Percentiles rank a stretch among this genome's conserved stretches.
Conservation (phyloP, 371 early-diverging fungal genomes). For the Parasitella parasitica region DNA sequence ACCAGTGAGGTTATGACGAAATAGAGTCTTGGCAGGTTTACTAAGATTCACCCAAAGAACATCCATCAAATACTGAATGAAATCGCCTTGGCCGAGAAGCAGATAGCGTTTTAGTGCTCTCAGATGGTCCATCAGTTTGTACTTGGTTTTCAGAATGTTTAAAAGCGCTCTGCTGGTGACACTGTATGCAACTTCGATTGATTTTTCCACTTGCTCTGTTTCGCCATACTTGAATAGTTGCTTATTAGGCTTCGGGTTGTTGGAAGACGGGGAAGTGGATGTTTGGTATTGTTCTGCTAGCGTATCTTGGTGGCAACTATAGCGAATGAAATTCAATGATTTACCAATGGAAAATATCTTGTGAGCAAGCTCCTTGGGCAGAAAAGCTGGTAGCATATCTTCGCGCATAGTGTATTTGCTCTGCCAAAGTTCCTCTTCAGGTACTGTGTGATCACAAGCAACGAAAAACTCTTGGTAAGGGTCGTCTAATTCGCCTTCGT, state of each 20-base stretch:
- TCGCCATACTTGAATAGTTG: slow-evolving; percentile 71
- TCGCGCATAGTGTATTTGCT: slow-evolving; percentile 69
- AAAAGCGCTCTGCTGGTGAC: slow-evolving; percentile 73
- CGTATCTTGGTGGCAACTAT: slow-evolving; percentile 74
- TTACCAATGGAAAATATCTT: slow-evolving; percentile 95
- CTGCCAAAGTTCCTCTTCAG: slow-evolving; percentile 80
- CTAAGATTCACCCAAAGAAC: slow-evolving; percentile 70
- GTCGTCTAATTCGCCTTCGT: slow-evolving; percentile 92
- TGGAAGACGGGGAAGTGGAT: not conserved
- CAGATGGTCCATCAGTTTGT: slow-evolving; percentile 83
- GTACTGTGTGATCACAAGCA: slow-evolving; percentile 47
- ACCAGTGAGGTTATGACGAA: slow-evolving; percentile 88
- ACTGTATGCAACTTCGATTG: slow-evolving; percentile 74
- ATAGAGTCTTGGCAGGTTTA: slow-evolving; percentile 75
- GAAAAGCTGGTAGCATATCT: slow-evolving; percentile 86
- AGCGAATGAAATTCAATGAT: slow-evolving; percentile 89
- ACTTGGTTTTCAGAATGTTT: slow-evolving; percentile 70
- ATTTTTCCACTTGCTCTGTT: slow-evolving; percentile 63
- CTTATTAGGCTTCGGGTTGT: slow-evolving; percentile 4
- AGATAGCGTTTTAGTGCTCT: slow-evolving; percentile 86
- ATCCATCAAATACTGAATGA: slow-evolving; percentile 87
- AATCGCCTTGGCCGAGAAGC: slow-evolving; percentile 95
- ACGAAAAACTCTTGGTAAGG: slow-evolving; percentile 95
- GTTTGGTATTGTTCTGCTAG: slow-evolving; percentile 27
- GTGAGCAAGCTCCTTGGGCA: slow-evolving; percentile 72